A percentile compares a stretch with the other conserved stretches of the same genome.
These are phyloP conservation scores for Colletotrichum siamense DNA, from an alignment of 2,329 filamentous ascomycete species.

Conservation along the genomic window DNA sequence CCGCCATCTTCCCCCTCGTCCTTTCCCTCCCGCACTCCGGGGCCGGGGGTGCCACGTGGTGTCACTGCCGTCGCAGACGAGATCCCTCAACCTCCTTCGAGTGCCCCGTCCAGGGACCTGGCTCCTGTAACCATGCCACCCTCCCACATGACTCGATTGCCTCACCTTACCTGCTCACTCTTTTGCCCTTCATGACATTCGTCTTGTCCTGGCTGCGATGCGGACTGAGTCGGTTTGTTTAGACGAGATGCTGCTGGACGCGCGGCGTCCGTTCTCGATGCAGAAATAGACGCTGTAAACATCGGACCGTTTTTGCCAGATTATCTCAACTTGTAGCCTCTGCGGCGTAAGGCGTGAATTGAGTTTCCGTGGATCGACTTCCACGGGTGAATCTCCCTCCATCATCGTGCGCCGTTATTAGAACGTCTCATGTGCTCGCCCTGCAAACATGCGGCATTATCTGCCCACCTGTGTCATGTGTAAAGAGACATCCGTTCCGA, in stretches of 20 bases:
- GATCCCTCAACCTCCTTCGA: background rate
- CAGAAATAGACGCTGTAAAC: background rate
- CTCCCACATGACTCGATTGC: background rate
- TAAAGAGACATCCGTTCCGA: background rate
- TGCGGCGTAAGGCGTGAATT: background rate
- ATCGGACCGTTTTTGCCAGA: background rate
- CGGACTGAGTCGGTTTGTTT: background rate
- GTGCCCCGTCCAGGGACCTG: background rate
- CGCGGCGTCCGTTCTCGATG: background rate
- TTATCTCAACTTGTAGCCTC: background rate
- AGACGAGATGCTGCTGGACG: background rate
- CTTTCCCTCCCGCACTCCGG: background rate
- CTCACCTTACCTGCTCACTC: background rate
- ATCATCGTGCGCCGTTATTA: background rate
- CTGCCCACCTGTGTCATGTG: background rate
- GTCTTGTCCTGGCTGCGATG: background rate
- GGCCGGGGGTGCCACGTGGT: constrained; percentile 7
- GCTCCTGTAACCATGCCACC: background rate
- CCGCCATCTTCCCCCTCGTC: background rate
- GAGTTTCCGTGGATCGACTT: background rate
- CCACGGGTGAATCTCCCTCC: background rate
- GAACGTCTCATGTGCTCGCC: background rate
- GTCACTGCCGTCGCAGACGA: background rate
- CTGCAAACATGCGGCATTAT: background rate
- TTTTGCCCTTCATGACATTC: background rate